Conservation (phyloP, 140 eudicot species). For the Erigeron philadelphicus region DNA sequence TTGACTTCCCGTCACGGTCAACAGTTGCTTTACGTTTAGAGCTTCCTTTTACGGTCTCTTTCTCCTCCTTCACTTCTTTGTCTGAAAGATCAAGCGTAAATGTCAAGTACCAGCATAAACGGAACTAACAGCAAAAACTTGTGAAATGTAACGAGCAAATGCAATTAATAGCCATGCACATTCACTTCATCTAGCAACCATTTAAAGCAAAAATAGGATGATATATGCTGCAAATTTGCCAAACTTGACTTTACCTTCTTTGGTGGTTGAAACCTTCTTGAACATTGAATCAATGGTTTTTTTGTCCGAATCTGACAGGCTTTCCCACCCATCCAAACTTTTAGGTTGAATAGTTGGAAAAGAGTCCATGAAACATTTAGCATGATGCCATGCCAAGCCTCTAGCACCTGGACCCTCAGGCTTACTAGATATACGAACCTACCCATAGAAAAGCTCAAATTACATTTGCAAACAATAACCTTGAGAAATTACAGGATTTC, state of each 20-base stretch:
- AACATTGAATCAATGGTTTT: constrained; percentile 40
- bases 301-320: constrained; percentile 57
- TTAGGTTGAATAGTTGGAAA: constrained; percentile 48
- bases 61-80: constrained; percentile 39
- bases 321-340: constrained; percentile 67
- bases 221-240: constrained; percentile 2
- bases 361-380: constrained; percentile 61
- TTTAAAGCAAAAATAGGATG: constrained; percentile 1
- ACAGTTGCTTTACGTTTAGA: constrained; percentile 61
- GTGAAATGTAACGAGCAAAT: background rate
- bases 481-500: background rate
- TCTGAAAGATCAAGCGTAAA: constrained; percentile 31
- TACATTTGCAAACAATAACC: background rate
- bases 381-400: constrained; percentile 88
- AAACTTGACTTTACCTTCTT: constrained; percentile 36
- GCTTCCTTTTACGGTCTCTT: constrained; percentile 38
- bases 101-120: background rate
- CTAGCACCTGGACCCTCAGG: constrained; percentile 78
- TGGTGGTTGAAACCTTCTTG: constrained; percentile 42
- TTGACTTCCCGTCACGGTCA: constrained; percentile 48
- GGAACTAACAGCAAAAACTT: background rate
- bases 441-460: constrained; percentile 6
- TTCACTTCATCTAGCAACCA: background rate
- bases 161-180: background rate
- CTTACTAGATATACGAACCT: constrained; percentile 87